phyloP scores from a whole-genome alignment of 2,329 filamentous ascomycete species.

The Cytospora piceicola region DNA sequence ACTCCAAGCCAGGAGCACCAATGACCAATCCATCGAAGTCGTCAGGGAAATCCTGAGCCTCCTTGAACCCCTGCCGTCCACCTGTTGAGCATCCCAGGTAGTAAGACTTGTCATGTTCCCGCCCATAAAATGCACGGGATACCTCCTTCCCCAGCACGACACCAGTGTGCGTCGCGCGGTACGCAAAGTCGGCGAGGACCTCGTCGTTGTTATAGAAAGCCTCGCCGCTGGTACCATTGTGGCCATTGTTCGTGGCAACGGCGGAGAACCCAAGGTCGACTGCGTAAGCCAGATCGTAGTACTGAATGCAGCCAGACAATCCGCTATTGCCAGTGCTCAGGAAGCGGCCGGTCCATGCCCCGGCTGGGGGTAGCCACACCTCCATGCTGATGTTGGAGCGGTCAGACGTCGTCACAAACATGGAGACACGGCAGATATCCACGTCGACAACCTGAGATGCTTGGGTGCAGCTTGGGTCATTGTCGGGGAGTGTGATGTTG shows the following conservation, averaged over 20 bases:
- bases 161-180: conserved; percentile 51
- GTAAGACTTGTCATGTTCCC: conserved; percentile 51
- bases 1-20: conserved; percentile 56
- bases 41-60: conserved; percentile 55
- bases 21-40: conserved; percentile 62
- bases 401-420: conserved; percentile 38
- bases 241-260: conserved; percentile 54
- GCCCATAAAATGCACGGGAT: conserved; percentile 51
- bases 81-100: conserved; percentile 63
- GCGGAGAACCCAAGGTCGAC: conserved; percentile 47
- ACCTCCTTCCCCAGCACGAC: conserved; percentile 53
- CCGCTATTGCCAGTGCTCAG: conserved; percentile 54
- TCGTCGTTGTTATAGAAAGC: conserved; percentile 44
- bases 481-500: conserved; percentile 43
- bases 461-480: conserved; percentile 43
- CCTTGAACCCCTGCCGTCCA: conserved; percentile 60
- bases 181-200: conserved; percentile 43
- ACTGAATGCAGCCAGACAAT: conserved; percentile 50
- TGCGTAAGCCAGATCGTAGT: conserved; percentile 49
- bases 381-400: conserved; percentile 51
- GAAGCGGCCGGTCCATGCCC: conserved; percentile 50
- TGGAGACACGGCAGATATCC: conserved; percentile 38
- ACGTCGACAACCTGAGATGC: conserved; percentile 32
- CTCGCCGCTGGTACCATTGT: conserved; percentile 46
- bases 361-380: conserved; percentile 47